Conservation (phyloP, 306 rosid species). For the Cicer chorassanicum region DNA sequence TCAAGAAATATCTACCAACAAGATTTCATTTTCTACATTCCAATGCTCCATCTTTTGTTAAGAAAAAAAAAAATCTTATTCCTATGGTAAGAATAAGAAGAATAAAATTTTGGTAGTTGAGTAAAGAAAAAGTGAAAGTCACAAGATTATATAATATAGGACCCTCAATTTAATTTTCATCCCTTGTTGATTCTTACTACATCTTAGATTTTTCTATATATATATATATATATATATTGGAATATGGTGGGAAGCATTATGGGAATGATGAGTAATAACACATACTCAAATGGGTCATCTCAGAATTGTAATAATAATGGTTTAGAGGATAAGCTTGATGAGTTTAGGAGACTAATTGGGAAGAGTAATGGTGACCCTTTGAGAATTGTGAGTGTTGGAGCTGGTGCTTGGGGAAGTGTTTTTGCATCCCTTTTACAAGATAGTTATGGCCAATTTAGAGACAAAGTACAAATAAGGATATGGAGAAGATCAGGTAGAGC, state of each 20-base stretch:
- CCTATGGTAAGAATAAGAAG: constrained; percentile 37
- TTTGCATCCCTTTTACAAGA: constrained; percentile 84
- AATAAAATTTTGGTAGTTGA: constrained; percentile 31
- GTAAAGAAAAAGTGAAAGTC: constrained; percentile 29
- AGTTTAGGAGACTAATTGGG: constrained; percentile 67
- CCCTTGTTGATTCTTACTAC: constrained; percentile 5
- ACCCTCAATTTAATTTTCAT: constrained; percentile 29
- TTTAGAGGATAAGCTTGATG: constrained; percentile 82
- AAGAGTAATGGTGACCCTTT: constrained; percentile 68
- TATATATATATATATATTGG: neutral
- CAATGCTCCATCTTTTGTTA: constrained; percentile 27
- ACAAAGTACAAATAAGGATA: constrained; percentile 79
- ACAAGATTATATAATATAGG: constrained; percentile 41
- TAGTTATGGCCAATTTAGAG: constrained; percentile 77
- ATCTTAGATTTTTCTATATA: neutral
- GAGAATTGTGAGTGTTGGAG: constrained; percentile 87
- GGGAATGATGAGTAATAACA: constrained; percentile 33
- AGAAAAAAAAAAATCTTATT: constrained; percentile 34
- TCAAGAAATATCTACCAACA: constrained; percentile 54
- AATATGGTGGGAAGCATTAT: constrained; percentile 70
- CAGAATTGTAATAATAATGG: constrained; percentile 53
- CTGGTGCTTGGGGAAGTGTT: constrained; percentile 98
- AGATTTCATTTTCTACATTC: constrained; percentile 48
- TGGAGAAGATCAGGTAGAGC: constrained; percentile 85
- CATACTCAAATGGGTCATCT: constrained; percentile 64